Base-by-base conservation (phyloP, 2,329 filamentous ascomycete genomes). In the Pseudogymnoascus sp. region DNA sequence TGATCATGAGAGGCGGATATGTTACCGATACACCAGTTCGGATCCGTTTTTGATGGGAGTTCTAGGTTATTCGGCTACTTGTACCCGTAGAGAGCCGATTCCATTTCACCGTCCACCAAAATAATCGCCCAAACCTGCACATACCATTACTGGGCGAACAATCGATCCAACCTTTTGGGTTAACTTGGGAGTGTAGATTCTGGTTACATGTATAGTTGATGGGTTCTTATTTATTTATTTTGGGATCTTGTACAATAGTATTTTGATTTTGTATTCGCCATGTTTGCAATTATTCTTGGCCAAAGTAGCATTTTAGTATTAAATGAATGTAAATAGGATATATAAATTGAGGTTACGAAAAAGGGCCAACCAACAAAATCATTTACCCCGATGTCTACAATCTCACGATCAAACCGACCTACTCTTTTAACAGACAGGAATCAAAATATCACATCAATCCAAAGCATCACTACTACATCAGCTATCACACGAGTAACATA, bases 1-100 rank as follows among this genome's bases (percentile, higher is more conserved):
- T 32, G 47, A 54, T 54, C 47, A 54, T 54, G 47, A 54, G 47
- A 54, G 47, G 47, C 47, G 47, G 47, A 54, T 54, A 54, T 54
- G 47, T 54, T 54, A 54, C 47, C 47, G 47, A 54, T 54, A 54
- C 47, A 54, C 47, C 47, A 54, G 47, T 54, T 54, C 47, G 47
- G 47, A 54, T 54, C 47, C 47, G 47, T 54, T 54, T 54, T 54
- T 54, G 47, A 54, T 54, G 28, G 28, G 8, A 54, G 47, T n/a
- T 1, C 6, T 34, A 9, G 47, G 47, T 34, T 54, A 34, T 32
- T 5, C 2, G 5, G 28, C n/a, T 50, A 50, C 8, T 11, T 50
- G 30, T 50, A 50, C 25, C 25, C n/a, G 6, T 5, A 1, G 7
- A 4, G 41, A 22, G 11, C 4, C 6, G 12, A n/a, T 7, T 22